Evolutionary conservation across 164 flowering plant species (phyloP), one percentile per base, ranked within the genome.

Genomic region (Vitis rotundifolia): DNA sequence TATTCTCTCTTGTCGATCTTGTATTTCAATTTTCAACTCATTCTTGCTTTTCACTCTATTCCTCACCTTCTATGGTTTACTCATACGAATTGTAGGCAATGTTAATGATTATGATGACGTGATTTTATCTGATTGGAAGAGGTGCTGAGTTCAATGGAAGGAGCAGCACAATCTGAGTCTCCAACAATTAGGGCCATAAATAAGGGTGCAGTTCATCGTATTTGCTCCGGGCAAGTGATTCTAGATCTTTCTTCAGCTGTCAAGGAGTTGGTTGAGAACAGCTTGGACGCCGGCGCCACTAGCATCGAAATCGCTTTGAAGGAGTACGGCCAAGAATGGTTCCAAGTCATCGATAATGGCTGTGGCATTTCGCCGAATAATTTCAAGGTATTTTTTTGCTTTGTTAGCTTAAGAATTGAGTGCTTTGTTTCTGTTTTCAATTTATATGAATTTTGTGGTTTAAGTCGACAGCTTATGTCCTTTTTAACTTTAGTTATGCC

Each of bases 191-290:
- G 78, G 78, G 83, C 93, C 3, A 93, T 93, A 67, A 87, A 83
- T 78, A 91, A 88, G 80, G 69, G 85, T 18, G 91, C 73, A 7
- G 87, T 90, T 62, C 99, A 93, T 81, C 74, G 88, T 50, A 95
- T 95, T 49, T 93, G 98, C 75, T 78, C 99, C 16, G 98, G 98
- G 11, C 99, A 93, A 78, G 99, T 91, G 55, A 90, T 93, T 59
- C 71, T 91, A 12, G 99, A 91, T 82, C 96, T 95, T 69, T 80
- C 99, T 1, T 88, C 99, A n/a, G 98, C 99, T 13, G 90, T 93
- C 12, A 95, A 95, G 86, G 99, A 95, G 79, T 77, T 93, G 59
- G 94, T 95, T n/a, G 99, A 95, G 85, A 95, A 95, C 85, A 95
- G 99, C 88, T 79, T 95, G 76, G 99, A 95, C 73, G 98, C 99